Evolutionary conservation across 2,329 filamentous ascomycete genomes (phyloP).

Genomic region (Exophiala aquamarina): DNA sequence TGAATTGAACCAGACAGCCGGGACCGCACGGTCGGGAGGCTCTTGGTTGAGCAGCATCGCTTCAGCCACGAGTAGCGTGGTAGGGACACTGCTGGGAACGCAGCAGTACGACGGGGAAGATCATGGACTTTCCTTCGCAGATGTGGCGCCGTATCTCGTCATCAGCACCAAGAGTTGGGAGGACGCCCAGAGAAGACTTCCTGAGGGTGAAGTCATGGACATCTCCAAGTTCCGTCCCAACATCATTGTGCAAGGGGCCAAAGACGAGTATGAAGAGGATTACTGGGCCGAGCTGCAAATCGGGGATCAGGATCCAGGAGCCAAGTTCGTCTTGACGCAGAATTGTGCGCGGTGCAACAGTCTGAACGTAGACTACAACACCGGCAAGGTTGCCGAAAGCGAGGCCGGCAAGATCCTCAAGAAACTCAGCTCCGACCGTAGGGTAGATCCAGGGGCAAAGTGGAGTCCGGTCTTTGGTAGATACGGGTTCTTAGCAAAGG

Average conservation of each 20-base stretch:
- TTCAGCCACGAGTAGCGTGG: conserved; percentile 14
- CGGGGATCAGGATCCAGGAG: conserved; percentile 11
- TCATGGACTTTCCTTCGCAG: conserved; percentile 67
- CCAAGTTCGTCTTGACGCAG: conserved; percentile 59
- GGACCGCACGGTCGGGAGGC: conserved; percentile 1
- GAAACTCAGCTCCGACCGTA: conserved; percentile 67
- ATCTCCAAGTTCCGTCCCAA: conserved; percentile 73
- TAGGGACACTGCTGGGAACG: conserved; percentile 7
- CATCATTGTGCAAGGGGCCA: conserved; percentile 64
- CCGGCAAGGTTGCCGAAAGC: conserved; percentile 58
- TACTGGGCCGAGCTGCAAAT: conserved; percentile 66
- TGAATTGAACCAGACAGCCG: background rate
- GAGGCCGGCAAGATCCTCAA: conserved; percentile 65
- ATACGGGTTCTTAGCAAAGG: conserved; percentile 61
- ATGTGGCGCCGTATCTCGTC: conserved; percentile 74
- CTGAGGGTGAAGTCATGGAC: conserved; percentile 53
- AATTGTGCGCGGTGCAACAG: conserved; percentile 70
- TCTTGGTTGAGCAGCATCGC: conserved; percentile 23
- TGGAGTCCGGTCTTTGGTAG: conserved; percentile 72
- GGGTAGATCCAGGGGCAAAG: conserved; percentile 67
- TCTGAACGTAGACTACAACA: conserved; percentile 70
- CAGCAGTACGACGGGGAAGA: conserved; percentile 33
- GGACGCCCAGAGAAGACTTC: conserved; percentile 50
- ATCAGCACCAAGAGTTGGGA: conserved; percentile 68
- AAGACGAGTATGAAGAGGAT: conserved; percentile 65